Base-by-base conservation (phyloP, 2,329 filamentous ascomycete species). In the Penicillium sp. region DNA sequence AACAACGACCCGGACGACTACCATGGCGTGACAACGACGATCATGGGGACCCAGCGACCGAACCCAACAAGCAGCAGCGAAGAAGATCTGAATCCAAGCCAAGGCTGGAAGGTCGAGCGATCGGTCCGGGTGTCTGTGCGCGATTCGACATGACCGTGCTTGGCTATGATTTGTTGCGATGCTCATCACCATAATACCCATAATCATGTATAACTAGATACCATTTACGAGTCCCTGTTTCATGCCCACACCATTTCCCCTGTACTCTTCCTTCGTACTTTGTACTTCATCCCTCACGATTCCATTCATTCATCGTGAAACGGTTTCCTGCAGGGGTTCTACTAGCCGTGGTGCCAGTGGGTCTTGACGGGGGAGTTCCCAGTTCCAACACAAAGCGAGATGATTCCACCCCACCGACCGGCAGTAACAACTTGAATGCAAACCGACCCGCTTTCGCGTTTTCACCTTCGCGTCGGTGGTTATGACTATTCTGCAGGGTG, bases 21-120 rank as follows among this genome's bases (percentile, higher is more conserved):
- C 43, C 58, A 58, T 23, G 62, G 59, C 2, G 46, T 64, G 4
- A 64, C 59, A 5, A 65, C 63, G 2, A 63, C 62, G 2, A 60
- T 65, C 33, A 59, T 64, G 58, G 50, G 57, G 9, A 56, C 46
- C 17, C 39, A 48, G 15, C 46, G 26, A 17, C 50, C 29, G 12
- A 46, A 40, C 15, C 51, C 48, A 21, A 49, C 8, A 3, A 56
- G 47, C 23, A 54, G 53, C 49, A 65, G 62, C 15, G 60, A 63
- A 8, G 62, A 65, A 23, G 56, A 63, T 32, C 41, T 66, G 3
- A 56, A 59, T 49, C 54, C 55, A 1, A 37, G 24, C n/a, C 26
- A 34, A 2, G 49, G 55, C 7, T 62, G 60, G 61, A 62, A 54
- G 10, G 55, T 63, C 7, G 56, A 62, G 48, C 52, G 58, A 32